phyloP scores from a whole-genome alignment of 441 rosid genomes.

The Adansonia grandidieri region DNA sequence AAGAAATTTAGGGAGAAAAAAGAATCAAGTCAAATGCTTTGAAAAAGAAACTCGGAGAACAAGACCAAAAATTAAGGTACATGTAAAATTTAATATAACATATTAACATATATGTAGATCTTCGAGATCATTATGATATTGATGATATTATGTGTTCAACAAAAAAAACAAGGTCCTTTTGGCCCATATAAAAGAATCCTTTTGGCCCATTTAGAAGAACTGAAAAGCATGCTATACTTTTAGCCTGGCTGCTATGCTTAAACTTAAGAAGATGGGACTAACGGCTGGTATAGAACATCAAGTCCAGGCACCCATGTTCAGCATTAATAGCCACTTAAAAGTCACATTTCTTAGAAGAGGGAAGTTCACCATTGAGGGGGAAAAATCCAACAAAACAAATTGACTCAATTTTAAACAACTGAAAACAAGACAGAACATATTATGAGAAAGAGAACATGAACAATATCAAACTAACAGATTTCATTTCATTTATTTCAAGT shows the following conservation, averaged over 20 bases:
- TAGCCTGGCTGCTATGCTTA: not conserved
- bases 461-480: constrained; percentile 7
- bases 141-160: not conserved
- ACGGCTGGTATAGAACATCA: not conserved
- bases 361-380: not conserved
- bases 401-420: constrained; percentile 4
- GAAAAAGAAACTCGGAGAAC: not conserved
- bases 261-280: not conserved
- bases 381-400: not conserved
- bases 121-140: not conserved
- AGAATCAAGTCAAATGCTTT: constrained; percentile 18
- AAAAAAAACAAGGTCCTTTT: constrained; percentile 5
- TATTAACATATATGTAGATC: not conserved
- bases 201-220: not conserved
- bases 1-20: constrained; percentile 26
- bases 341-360: not conserved
- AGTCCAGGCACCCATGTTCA: not conserved
- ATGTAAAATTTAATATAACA: not conserved
- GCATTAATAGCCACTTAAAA: not conserved
- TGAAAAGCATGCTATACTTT: not conserved
- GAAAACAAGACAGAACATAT: not conserved
- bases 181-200: not conserved
- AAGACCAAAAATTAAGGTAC: constrained; percentile 18
- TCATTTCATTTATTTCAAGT: constrained; percentile 1
- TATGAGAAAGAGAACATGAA: constrained; percentile 14